phyloP scores from a whole-genome alignment of 768 basidiomycete genomes.

The Podaxis sp. region DNA sequence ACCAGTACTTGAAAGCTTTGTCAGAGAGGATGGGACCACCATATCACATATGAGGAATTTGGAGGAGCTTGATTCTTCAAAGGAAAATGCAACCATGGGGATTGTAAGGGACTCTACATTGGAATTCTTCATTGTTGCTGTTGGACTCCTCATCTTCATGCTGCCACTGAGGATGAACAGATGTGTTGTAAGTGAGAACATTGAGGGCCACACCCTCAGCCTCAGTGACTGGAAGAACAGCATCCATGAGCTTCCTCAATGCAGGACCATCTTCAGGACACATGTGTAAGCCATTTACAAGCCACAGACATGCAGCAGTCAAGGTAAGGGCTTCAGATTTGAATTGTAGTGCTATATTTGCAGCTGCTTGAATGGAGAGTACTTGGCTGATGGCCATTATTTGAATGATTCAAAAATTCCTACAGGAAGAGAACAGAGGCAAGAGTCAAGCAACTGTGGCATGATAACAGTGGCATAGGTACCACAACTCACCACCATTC shows the following conservation, averaged over 20 bases:
- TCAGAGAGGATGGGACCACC: neutral
- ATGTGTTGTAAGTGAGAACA: neutral
- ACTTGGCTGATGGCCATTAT: neutral
- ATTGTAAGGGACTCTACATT: slow-evolving; percentile 3
- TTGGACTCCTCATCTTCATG: neutral
- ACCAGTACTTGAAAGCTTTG: neutral
- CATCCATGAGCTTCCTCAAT: slow-evolving; percentile 15
- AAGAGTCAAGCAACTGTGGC: neutral
- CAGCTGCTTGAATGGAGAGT: neutral
- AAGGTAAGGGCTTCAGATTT: slow-evolving; percentile 9
- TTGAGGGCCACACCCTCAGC: neutral
- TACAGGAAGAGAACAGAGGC: neutral
- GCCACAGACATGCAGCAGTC: slow-evolving; percentile 18
- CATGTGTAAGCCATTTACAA: slow-evolving; percentile 20
- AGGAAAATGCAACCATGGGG: slow-evolving; percentile 19
- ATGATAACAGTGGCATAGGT: neutral
- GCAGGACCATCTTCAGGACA: slow-evolving; percentile 19
- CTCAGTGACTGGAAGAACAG: slow-evolving; percentile 15
- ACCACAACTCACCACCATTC: slow-evolving; percentile 13
- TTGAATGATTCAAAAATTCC: neutral
- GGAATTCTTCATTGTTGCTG: neutral
- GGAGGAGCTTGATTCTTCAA: neutral
- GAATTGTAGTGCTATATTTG: neutral
- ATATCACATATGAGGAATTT: neutral
- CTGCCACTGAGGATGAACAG: neutral